Base-by-base conservation (phyloP, 2,329 filamentous ascomycete species). In the Microascus cirrosus region DNA sequence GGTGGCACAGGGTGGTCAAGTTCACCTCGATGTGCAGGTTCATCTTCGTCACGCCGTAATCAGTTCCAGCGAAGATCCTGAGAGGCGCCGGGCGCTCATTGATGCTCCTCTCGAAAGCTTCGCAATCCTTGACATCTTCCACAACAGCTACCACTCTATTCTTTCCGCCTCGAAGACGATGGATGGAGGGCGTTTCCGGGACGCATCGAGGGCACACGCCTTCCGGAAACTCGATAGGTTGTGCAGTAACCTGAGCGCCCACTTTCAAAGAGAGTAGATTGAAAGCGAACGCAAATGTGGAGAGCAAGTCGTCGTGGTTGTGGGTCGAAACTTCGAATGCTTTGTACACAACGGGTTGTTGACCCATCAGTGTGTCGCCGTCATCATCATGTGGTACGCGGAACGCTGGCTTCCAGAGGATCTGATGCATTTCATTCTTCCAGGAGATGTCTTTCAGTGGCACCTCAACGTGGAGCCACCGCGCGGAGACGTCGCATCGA, bases 1-100 rank as follows among this genome's bases (percentile, higher is more conserved):
- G 56, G 18, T 66, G 64, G 15, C 59, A 39, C 1, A 66, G 60
- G 1, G 60, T 36, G 15, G 58, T 20, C 0, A 63, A 56, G 4
- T 64, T 61, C 25, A 65, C 2, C 4, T 32, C 54, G 32, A 65
- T 25, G 1, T 61, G 60, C 28, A 64, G 42, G 25, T 59, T 53
- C 18, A 59, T 53, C 24, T 53, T 36, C 8, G 24, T 34, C 24
- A 2, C 25, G 11, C 22, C 55, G 18, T 5, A 18, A 25, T 20
- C 32, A 3, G 20, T 45, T 10, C 25, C 13, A 13, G 28, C 36
- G 35, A 42, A 59, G 15, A 62, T 58, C 51, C 58, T 54, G 13
- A 62, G 50, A 12, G 59, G 54, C 11, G 54, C 25, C 13, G 59
- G 60, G 2, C 61, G 59, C 8, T 42, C n/a, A 6, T 59, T 55